These are phyloP conservation scores for Andrographis paniculata DNA, from an alignment of 305 asterid species.

Conservation along the genomic window DNA sequence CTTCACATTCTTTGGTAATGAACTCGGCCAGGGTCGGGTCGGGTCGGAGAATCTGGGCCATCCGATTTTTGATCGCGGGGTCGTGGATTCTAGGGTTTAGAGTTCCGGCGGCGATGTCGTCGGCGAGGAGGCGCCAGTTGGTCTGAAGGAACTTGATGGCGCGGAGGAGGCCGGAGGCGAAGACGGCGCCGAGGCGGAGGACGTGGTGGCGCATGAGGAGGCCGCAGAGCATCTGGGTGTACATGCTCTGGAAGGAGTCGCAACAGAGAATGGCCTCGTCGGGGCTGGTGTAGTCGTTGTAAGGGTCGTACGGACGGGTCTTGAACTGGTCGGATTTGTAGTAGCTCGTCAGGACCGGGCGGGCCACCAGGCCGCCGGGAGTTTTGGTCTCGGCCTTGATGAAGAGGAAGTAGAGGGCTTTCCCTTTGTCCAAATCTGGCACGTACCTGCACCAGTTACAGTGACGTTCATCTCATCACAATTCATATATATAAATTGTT, in stretches of 20 bases:
- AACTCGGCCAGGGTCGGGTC: conserved; percentile 24
- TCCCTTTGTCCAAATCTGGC: conserved; percentile 30
- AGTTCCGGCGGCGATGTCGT: conserved; percentile 24
- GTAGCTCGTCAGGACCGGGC: conserved; percentile 27
- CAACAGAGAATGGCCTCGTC: conserved; percentile 30
- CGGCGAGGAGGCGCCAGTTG: conserved; percentile 27
- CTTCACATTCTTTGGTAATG: conserved; percentile 21
- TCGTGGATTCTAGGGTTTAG: conserved; percentile 23
- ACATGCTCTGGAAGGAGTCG: conserved; percentile 34
- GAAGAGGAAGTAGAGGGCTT: conserved; percentile 30
- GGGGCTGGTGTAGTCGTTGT: conserved; percentile 30
- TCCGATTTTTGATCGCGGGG: conserved; percentile 12
- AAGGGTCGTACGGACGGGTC: conserved; percentile 27
- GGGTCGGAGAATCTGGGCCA: conserved; percentile 21
- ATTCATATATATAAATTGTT: too few species aligned
- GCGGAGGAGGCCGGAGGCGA: conserved; percentile 35
- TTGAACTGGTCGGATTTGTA: conserved; percentile 22
- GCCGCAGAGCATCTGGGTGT: conserved; percentile 36
- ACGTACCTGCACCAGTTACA: too few species aligned
- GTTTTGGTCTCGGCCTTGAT: conserved; percentile 28
- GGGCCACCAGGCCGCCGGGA: conserved; percentile 29
- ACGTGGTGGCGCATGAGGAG: conserved; percentile 26
- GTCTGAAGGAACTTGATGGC: conserved; percentile 27
- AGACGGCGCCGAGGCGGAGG: conserved; percentile 28
- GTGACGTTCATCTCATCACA: too few species aligned